Evolutionary conservation across 441 rosid genomes (phyloP).

Genomic region (Pelargonium citronellum): DNA sequence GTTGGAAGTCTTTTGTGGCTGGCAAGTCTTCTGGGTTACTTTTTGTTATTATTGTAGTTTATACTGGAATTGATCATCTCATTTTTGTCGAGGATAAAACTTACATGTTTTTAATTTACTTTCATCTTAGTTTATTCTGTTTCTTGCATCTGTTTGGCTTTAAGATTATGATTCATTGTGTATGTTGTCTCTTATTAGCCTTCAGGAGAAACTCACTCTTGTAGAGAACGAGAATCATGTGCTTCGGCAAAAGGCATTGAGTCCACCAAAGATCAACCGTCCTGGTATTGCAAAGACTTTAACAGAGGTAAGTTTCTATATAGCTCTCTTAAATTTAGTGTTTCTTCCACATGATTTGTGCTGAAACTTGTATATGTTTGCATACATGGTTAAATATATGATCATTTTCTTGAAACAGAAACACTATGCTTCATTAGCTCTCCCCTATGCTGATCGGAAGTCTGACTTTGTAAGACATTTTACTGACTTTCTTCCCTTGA

Average conservation of each 20-base stretch:
- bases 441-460: slow-evolving; percentile 52
- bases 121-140: neutral
- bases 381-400: slow-evolving; percentile 4
- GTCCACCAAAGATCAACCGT: slow-evolving; percentile 46
- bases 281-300: slow-evolving; percentile 40
- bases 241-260: slow-evolving; percentile 69
- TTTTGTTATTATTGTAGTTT: no score
- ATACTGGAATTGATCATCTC: no score
- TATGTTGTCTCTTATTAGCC: slow-evolving; percentile 38
- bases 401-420: slow-evolving; percentile 43
- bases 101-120: neutral
- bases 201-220: slow-evolving; percentile 67
- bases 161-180: slow-evolving; percentile 3
- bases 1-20: no score
- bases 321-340: slow-evolving; percentile 6
- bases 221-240: slow-evolving; percentile 85
- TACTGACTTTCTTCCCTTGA: neutral
- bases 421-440: slow-evolving; percentile 46
- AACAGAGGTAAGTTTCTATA: slow-evolving; percentile 57
- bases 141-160: neutral
- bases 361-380: neutral
- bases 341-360: neutral
- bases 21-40: no score
- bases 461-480: slow-evolving; percentile 55
- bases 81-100: no score